Evolutionary conservation across 495 filamentous ascomycete genomes (phyloP).

Genomic region (Aspergillus avenaceus): DNA sequence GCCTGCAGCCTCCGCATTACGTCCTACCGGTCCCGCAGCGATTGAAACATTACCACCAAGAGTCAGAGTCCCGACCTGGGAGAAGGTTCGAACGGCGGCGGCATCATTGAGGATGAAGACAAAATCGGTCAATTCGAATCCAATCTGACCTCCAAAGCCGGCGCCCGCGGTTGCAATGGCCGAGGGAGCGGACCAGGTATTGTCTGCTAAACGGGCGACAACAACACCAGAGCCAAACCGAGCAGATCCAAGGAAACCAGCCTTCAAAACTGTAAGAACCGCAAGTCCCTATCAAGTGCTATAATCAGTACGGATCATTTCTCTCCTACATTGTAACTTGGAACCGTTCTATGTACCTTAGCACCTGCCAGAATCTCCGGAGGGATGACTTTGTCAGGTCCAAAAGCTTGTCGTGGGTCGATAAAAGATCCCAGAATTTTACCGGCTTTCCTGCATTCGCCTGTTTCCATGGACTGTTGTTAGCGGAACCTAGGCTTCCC

Average conservation of each 20-base stretch:
- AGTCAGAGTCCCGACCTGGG: conserved; percentile 84
- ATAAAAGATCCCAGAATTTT: conserved; percentile 95
- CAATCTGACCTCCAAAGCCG: conserved; percentile 95
- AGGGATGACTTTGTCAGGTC: conserved; percentile 96
- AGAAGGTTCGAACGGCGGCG: conserved; percentile 88
- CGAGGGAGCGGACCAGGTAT: conserved; percentile 88
- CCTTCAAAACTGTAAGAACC: conserved; percentile 91
- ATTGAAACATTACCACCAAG: conserved; percentile 96
- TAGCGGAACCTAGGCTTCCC: conserved; percentile 18
- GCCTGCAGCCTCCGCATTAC: conserved; percentile 94
- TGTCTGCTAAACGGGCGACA: conserved; percentile 87
- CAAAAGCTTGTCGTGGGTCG: conserved; percentile 90
- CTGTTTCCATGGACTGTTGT: conserved; percentile 34
- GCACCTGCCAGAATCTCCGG: conserved; percentile 84
- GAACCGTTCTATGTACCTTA: conserved; percentile 58
- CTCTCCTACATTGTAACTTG: not conserved
- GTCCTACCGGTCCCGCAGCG: conserved; percentile 86
- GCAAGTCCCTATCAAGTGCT: conserved; percentile 69
- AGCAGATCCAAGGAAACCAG: conserved; percentile 88
- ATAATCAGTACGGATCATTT: conserved; percentile 7
- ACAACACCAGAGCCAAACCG: conserved; percentile 93
- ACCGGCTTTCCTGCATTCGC: conserved; percentile 85
- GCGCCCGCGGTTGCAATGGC: conserved; percentile 88
- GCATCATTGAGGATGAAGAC: conserved; percentile 98
- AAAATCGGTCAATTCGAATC: conserved; percentile 96